Evolutionary conservation across 108 stramenopile genomes (phyloP).

Genomic region (Cyclotella baltica): DNA sequence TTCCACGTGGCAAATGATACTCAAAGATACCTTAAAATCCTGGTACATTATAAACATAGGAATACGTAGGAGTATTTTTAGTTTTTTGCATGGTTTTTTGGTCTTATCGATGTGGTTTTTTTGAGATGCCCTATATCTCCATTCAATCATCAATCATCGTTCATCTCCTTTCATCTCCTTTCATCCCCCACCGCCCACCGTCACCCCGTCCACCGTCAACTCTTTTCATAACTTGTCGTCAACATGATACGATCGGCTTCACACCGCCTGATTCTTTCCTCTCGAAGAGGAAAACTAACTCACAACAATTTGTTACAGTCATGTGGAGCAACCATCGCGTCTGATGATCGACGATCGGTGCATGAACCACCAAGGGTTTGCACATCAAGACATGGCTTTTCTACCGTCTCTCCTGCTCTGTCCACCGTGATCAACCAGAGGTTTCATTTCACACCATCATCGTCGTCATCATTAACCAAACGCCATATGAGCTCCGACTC

Average conservation of each 20-base stretch:
- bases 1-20: too few species aligned
- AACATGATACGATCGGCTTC: neutral
- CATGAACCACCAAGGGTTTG: neutral
- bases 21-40: too few species aligned
- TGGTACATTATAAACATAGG: too few species aligned
- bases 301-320: neutral
- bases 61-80: too few species aligned
- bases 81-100: too few species aligned
- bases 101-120: too few species aligned
- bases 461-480: neutral
- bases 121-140: too few species aligned
- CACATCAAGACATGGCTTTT: neutral
- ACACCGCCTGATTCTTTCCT: neutral
- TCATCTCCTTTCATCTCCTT: too few species aligned
- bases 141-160: too few species aligned
- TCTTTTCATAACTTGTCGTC: neutral
- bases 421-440: neutral
- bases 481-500: constrained; percentile 34
- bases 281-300: neutral
- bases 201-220: too few species aligned
- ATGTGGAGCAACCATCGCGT: neutral
- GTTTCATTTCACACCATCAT: neutral
- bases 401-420: neutral
- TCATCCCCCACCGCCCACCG: too few species aligned
- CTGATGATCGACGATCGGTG: constrained; percentile 6